A percentile compares a stretch with the other conserved stretches of the same genome.
phyloP scores from a whole-genome alignment of 2,329 filamentous ascomycete species.

The Talaromyces verruculosus region DNA sequence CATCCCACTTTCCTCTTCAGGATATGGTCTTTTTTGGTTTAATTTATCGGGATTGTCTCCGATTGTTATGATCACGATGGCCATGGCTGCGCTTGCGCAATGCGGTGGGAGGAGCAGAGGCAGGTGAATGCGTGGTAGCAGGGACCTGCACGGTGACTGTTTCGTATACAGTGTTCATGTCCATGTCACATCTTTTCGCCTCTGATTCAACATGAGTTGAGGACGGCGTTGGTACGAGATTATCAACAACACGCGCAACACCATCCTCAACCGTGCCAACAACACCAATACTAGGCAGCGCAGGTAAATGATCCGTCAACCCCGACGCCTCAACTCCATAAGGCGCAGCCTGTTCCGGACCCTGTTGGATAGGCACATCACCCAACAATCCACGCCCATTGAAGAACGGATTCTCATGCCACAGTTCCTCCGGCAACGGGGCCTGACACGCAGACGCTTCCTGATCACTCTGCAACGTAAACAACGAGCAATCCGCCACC shows the following conservation, averaged over 20 bases:
- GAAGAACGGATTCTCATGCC: conserved; percentile 60
- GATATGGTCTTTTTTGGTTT: background rate
- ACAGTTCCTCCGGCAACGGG: conserved; percentile 55
- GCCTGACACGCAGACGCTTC: conserved; percentile 63
- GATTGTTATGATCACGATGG: background rate
- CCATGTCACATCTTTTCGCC: conserved; percentile 6
- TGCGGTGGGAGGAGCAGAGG: background rate
- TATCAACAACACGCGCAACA: background rate
- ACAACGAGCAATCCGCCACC: conserved; percentile 73
- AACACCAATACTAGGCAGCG: conserved; percentile 1
- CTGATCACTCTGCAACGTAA: conserved; percentile 63
- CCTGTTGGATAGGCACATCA: conserved; percentile 51
- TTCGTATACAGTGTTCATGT: conserved; percentile 34
- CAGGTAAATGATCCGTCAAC: background rate
- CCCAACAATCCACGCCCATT: conserved; percentile 66
- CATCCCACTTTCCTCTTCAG: conserved; percentile 7
- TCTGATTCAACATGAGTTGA: conserved; percentile 16
- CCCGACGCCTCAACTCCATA: conserved; percentile 7
- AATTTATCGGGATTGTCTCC: background rate
- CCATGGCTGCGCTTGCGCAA: background rate
- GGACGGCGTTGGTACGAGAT: conserved; percentile 23
- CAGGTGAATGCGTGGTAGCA: conserved; percentile 30
- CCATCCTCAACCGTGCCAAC: background rate
- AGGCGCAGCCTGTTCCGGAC: conserved; percentile 42
- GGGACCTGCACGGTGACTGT: conserved; percentile 31